Percentiles rank a stretch among this genome's conserved stretches.
These are phyloP conservation scores for Lipomyces mesembrius DNA, from an alignment of 805 yeast genomes.

Conservation along the genomic window DNA sequence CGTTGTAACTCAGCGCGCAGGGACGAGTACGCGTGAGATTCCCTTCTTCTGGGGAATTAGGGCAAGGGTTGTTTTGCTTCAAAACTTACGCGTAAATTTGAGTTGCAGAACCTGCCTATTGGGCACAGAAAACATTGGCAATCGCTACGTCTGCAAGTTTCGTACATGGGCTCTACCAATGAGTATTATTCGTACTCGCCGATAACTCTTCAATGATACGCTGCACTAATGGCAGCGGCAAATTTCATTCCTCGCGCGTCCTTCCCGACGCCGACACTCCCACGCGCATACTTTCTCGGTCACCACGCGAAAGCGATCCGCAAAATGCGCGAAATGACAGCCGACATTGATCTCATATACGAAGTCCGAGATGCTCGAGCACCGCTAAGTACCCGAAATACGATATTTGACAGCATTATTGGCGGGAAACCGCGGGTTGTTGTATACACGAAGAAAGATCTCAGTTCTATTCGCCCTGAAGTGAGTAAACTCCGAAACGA, in stretches of 20 bases:
- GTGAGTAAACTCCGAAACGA: conserved; percentile 6
- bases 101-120: no score
- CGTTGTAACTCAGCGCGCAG: no score
- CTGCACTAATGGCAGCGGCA: background rate
- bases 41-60: no score
- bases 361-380: conserved; percentile 91
- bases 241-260: conserved; percentile 65
- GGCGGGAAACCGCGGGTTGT: conserved; percentile 61
- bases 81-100: no score
- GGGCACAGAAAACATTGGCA: no score
- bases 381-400: conserved; percentile 81
- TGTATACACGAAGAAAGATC: conserved; percentile 77
- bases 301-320: conserved; percentile 84
- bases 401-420: conserved; percentile 70
- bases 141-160: no score
- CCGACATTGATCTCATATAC: conserved; percentile 77
- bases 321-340: conserved; percentile 67
- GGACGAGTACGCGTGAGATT: no score
- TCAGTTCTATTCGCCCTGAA: conserved; percentile 53
- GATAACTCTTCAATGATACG: background rate
- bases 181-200: background rate
- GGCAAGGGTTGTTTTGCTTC: no score
- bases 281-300: conserved; percentile 69
- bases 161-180: background rate
- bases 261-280: conserved; percentile 76